phyloP scores from a whole-genome alignment of 257 asterid species.

The Thymus mandschuricus region DNA sequence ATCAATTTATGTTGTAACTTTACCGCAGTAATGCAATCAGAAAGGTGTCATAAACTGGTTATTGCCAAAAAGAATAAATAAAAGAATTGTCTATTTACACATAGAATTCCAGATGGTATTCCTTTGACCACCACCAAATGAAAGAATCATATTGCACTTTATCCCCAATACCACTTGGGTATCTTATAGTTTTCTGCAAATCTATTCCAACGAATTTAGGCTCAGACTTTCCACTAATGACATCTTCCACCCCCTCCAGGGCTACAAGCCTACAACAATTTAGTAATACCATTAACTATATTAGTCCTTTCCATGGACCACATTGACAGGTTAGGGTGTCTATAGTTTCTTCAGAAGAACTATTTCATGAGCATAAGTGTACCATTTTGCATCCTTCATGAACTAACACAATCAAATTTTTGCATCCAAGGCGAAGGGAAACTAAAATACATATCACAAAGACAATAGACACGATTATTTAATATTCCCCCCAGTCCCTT shows the following conservation, averaged over 20 bases:
- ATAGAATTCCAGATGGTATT: neutral
- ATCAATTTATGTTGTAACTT: neutral
- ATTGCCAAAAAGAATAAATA: neutral
- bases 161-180: neutral
- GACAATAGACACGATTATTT: neutral
- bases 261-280: neutral
- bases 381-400: neutral
- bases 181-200: neutral
- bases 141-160: neutral
- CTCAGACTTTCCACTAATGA: neutral
- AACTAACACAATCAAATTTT: neutral
- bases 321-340: constrained; percentile 13
- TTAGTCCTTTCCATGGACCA: neutral
- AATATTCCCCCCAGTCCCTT: too few relatives aligned
- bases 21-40: neutral
- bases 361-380: neutral
- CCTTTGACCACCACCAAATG: neutral
- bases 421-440: constrained; percentile 6
- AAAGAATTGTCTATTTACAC: too few relatives aligned
- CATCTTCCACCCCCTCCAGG: neutral
- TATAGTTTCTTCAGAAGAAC: neutral
- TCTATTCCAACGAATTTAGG: neutral
- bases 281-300: constrained; percentile 10
- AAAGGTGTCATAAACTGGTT: neutral
- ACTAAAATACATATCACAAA: neutral